phyloP scores from a whole-genome alignment of 768 basidiomycete species.

The Mycena rebaudengoi region DNA sequence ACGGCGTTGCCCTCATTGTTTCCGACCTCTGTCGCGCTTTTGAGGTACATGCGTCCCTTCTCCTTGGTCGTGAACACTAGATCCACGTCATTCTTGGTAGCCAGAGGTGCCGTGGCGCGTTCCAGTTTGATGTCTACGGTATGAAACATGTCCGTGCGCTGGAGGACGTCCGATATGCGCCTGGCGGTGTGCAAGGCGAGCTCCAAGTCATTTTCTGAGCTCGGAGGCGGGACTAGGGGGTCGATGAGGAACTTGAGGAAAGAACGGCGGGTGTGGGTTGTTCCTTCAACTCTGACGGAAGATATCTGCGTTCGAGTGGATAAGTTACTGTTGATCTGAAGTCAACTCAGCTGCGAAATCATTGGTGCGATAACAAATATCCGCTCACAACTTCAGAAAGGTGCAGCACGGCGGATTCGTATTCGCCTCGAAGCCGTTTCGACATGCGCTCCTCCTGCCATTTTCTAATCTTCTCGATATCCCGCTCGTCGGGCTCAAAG shows the following conservation, averaged over 20 bases:
- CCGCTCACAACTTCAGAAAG: conserved; percentile 69
- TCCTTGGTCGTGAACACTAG: conserved; percentile 83
- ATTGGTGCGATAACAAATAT: neutral
- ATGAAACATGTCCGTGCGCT: conserved; percentile 81
- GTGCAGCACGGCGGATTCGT: conserved; percentile 72
- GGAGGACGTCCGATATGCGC: conserved; percentile 68
- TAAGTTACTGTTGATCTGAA: conserved; percentile 73
- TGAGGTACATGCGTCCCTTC: conserved; percentile 77
- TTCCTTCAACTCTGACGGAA: conserved; percentile 84
- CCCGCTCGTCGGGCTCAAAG: conserved; percentile 57
- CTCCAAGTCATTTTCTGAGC: conserved; percentile 54
- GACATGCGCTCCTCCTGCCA: conserved; percentile 83
- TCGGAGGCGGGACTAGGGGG: conserved; percentile 56
- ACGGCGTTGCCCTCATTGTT: conserved; percentile 95
- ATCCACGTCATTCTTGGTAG: conserved; percentile 73
- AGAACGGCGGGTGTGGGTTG: conserved; percentile 72
- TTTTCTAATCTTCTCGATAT: conserved; percentile 64
- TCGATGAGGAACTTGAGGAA: conserved; percentile 85
- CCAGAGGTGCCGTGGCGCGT: conserved; percentile 59
- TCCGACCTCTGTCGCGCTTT: conserved; percentile 90
- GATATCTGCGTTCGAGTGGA: conserved; percentile 73
- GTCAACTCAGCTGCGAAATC: neutral
- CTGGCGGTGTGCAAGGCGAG: conserved; percentile 77
- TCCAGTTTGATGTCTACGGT: conserved; percentile 72
- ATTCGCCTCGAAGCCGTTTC: conserved; percentile 76